Base-by-base conservation (phyloP, 1,139 yeast genomes). In the Starmera stellimalicola region DNA sequence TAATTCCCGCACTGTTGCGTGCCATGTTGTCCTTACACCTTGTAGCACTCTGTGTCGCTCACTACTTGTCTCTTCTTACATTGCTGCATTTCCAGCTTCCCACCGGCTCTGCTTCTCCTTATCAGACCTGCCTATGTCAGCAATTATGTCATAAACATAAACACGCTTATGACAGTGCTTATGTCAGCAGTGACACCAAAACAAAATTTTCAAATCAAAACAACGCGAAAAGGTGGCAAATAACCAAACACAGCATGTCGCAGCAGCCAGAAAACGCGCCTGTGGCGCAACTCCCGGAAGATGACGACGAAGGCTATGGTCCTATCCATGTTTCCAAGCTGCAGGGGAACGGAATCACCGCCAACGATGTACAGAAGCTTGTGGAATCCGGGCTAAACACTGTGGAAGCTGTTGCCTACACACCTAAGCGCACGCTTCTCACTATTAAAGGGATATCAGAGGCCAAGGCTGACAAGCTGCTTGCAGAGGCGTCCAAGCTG, bases 401-500 rank as follows among this genome's bases (percentile, higher is more conserved):
- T 1, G 94, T 82, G 10, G 96, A 88, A 55, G 73, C 94, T 30
- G 76, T 91, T 38, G 97, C 98, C 3, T 85, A 85, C 51, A 85
- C 94, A 4, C 84, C 97, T 15, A 81, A 82, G 50, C 77, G 93
- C 47, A 76, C 73, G 8, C 64, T 91, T 32, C 62, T 83, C 32
- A 69, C 71, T 6, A 83, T 93, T 32, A 87, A 85, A 54, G 98
- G 98, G 30, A 87, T 91, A 28, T 82, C 95, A 18, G 99, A 93
- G 54, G 91, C 93, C 34, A 93, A 93, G 55, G 97, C 97, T 0
- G 97, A 87, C 49, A 77, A 77, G 48, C 63, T 91, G 35, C 62
- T 87, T 34, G 68, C 68, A 27, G 96, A 84, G 49, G 96, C 97
- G 0, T 73, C 93, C 26, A 77, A 82, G 47, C 63, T 79, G 34